Evolutionary conservation across 768 basidiomycete species (phyloP).

Genomic region (Termitomyces sp.): DNA sequence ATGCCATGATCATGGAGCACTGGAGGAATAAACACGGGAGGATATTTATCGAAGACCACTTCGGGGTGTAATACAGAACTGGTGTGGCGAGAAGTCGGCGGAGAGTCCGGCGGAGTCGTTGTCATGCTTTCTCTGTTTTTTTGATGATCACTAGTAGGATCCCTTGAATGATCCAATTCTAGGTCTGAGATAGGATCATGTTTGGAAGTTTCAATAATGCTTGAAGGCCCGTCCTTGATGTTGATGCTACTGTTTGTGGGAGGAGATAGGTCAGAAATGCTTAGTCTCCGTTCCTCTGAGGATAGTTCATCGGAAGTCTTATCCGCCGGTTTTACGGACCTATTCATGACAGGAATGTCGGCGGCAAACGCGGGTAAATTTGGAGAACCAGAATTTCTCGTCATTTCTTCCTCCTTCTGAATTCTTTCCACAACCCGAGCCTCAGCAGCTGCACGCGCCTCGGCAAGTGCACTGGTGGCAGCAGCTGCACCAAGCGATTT

Average conservation of each 20-base stretch:
- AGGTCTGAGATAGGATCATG: background rate
- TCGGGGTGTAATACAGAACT: slow-evolving; percentile 29
- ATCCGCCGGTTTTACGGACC: background rate
- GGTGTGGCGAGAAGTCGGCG: slow-evolving; percentile 31
- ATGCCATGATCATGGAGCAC: slow-evolving; percentile 25
- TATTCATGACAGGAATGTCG: background rate
- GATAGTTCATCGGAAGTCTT: background rate
- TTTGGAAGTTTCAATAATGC: slow-evolving; percentile 15
- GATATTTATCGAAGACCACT: slow-evolving; percentile 57
- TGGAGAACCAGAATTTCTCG: slow-evolving; percentile 13
- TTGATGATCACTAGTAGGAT: slow-evolving; percentile 3
- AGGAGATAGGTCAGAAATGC: slow-evolving; percentile 56
- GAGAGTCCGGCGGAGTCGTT: slow-evolving; percentile 56
- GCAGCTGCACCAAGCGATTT: slow-evolving; percentile 59
- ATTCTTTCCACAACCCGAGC: slow-evolving; percentile 64
- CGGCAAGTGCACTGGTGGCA: slow-evolving; percentile 55
- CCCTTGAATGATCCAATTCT: background rate
- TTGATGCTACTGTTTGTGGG: slow-evolving; percentile 25
- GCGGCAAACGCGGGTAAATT: slow-evolving; percentile 11
- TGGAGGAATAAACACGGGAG: slow-evolving; percentile 48
- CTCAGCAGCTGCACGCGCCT: slow-evolving; percentile 64
- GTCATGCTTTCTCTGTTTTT: slow-evolving; percentile 34
- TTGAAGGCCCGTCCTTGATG: slow-evolving; percentile 26
- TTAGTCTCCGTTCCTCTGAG: slow-evolving; percentile 34
- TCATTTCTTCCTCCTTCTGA: slow-evolving; percentile 37